Evolutionary conservation across 495 filamentous ascomycete genomes (phyloP), one percentile per base, ranked within the genome.

Genomic region (Penicillium pulvis): DNA sequence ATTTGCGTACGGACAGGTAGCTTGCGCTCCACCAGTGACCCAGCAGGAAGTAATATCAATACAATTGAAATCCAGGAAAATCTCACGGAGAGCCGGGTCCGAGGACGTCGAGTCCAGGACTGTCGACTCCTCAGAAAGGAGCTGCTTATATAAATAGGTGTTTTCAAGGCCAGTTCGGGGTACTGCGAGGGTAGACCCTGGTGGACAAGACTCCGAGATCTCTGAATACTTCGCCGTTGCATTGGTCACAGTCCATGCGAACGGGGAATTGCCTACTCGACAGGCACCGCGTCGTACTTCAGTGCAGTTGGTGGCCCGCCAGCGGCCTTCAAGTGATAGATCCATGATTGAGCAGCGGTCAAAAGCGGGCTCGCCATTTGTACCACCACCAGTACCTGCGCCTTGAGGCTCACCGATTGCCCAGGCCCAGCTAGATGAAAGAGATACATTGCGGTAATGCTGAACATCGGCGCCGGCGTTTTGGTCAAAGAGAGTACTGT

Each of bases 91-190:
- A 10, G 53, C 50, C 1, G 51, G 49, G 49, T 76, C 55, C 0
- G 62, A 45, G 5, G 71, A 73, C 1, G 67, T 14, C 17, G 67
- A 54, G 52, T 72, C 60, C 26, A 71, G 67, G 20, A 60, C 60
- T 6, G 55, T 60, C 48, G 55, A 64, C 19, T 63, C 61, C 51
- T 60, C 62, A 2, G 59, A 46, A 7, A 75, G 62, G 2, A 78
- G 56, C 30, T 69, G 58, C 7, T 65, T 64, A 55, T 75, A 75
- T 17, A 89, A 72, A 55, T 85, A 86, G 12, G 67, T 74, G 66
- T 87, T 89, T 67, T 89, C 86, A 6, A 88, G 71, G 6, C 79
- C 81, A 2, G 84, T 87, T 41, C 83, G 79, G 0, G 86, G 86
- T 1, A 79, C 77, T 11, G 72, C 64, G 58, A 87, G 83, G 7